phyloP scores from a whole-genome alignment of 1,284 basidiomycete genomes.

The Boletus mariae region DNA sequence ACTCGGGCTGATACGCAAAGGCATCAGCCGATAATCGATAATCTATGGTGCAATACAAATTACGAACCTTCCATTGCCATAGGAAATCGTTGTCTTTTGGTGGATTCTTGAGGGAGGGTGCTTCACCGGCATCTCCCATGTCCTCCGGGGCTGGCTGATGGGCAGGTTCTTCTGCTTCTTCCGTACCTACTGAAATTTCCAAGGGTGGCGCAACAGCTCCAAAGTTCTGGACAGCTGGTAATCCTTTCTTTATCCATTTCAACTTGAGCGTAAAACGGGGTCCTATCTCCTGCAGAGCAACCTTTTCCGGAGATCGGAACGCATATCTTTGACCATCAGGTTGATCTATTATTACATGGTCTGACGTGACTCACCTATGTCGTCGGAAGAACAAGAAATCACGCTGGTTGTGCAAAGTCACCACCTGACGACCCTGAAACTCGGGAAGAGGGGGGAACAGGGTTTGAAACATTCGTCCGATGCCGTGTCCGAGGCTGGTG shows the following conservation, averaged over 20 bases:
- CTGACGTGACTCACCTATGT: conserved; percentile 61
- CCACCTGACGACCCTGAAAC: conserved; percentile 95
- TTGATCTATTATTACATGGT: background rate
- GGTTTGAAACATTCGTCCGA: conserved; percentile 93
- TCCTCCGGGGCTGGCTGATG: conserved; percentile 16
- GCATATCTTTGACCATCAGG: conserved; percentile 63
- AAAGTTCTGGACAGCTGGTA: conserved; percentile 74
- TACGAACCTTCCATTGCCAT: conserved; percentile 77
- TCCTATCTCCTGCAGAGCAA: conserved; percentile 95
- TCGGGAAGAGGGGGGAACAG: conserved; percentile 94
- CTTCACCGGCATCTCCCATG: conserved; percentile 13
- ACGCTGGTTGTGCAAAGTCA: conserved; percentile 95
- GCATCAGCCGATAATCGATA: conserved; percentile 7
- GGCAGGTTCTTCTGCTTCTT: conserved; percentile 35
- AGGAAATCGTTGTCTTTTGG: conserved; percentile 68
- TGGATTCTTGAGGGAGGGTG: conserved; percentile 30
- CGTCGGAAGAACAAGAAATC: conserved; percentile 98
- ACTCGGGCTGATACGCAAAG: conserved; percentile 54
- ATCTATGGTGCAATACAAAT: background rate
- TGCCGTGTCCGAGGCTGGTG: conserved; percentile 88
- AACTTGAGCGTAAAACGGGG: conserved; percentile 97
- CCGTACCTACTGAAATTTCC: conserved; percentile 56
- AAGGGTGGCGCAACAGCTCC: conserved; percentile 57
- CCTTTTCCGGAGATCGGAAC: conserved; percentile 88
- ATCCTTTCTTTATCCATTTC: conserved; percentile 82